Evolutionary conservation across 2,329 filamentous ascomycete species (phyloP).

Genomic region (Pochonia chlamydosporia): DNA sequence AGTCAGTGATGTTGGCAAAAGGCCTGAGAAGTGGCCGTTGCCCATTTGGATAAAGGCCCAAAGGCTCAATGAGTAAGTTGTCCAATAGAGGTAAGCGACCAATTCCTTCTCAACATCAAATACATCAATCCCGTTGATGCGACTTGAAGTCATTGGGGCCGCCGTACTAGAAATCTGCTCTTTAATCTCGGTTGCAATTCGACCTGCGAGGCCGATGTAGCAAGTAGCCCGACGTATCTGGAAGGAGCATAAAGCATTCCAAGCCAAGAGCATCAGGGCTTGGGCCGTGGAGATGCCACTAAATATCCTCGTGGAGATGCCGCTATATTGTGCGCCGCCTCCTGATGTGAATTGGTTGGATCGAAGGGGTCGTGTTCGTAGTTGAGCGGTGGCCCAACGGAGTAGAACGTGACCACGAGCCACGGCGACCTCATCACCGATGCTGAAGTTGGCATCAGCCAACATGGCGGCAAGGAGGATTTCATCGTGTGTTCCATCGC

Average conservation of each 20-base stretch:
- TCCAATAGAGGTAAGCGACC: slow-evolving; percentile 32
- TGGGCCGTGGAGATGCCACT: slow-evolving; percentile 27
- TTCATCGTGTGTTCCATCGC: slow-evolving; percentile 32
- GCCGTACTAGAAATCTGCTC: slow-evolving; percentile 21
- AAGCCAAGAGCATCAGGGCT: slow-evolving; percentile 28
- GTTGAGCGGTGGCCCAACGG: slow-evolving; percentile 26
- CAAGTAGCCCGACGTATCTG: slow-evolving; percentile 28
- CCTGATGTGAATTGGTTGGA: slow-evolving; percentile 13
- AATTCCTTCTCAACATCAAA: slow-evolving; percentile 34
- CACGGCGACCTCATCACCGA: slow-evolving; percentile 21
- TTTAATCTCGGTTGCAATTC: slow-evolving; percentile 24
- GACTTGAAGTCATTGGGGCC: slow-evolving; percentile 23
- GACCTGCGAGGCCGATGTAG: slow-evolving; percentile 27
- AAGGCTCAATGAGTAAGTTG: slow-evolving; percentile 29
- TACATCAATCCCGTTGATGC: slow-evolving; percentile 35
- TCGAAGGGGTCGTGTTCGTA: slow-evolving; percentile 22
- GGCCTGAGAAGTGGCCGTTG: slow-evolving; percentile 16
- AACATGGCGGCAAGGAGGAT: slow-evolving; percentile 32
- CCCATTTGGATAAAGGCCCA: slow-evolving; percentile 33
- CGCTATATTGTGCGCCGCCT: slow-evolving; percentile 17
- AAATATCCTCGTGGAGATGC: slow-evolving; percentile 26
- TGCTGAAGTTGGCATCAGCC: slow-evolving; percentile 30
- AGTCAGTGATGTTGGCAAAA: slow-evolving; percentile 17
- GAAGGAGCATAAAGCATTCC: slow-evolving; percentile 27
- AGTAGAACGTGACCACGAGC: slow-evolving; percentile 25